A percentile compares a stretch with the other conserved stretches of the same genome.
Evolutionary conservation across 1,139 yeast species (phyloP).

Genomic region (Maudiozyma humilis): DNA sequence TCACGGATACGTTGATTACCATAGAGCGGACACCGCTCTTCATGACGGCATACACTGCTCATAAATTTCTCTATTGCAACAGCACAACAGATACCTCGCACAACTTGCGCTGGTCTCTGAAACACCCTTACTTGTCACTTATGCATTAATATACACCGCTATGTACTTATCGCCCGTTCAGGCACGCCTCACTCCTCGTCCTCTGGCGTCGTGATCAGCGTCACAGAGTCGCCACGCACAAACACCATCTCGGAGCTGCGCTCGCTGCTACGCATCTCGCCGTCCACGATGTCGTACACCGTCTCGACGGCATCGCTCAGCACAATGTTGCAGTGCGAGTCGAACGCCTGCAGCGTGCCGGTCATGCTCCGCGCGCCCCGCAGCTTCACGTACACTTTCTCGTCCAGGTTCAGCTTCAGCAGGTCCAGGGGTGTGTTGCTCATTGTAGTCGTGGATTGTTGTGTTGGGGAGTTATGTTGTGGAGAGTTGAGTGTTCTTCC

Average conservation of each 20-base stretch:
- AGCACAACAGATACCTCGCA: too few species aligned
- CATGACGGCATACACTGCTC: too few species aligned
- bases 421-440: slow-evolving; percentile 69
- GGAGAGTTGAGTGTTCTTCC: background rate
- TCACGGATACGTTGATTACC: too few species aligned
- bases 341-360: slow-evolving; percentile 91
- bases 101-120: too few species aligned
- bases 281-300: slow-evolving; percentile 48
- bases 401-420: slow-evolving; percentile 80
- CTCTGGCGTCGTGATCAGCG: slow-evolving; percentile 53
- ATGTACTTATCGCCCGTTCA: too few species aligned
- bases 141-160: too few species aligned
- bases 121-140: too few species aligned
- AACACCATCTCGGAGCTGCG: slow-evolving; percentile 83
- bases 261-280: slow-evolving; percentile 38
- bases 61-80: too few species aligned
- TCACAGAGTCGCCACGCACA: slow-evolving; percentile 93
- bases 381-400: slow-evolving; percentile 75
- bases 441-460: slow-evolving; percentile 23
- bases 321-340: slow-evolving; percentile 93
- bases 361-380: slow-evolving; percentile 93
- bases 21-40: too few species aligned
- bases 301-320: slow-evolving; percentile 89
- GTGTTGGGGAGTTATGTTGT: background rate
- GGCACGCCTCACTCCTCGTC: too few species aligned